Evolutionary conservation across 2,329 filamentous ascomycete genomes (phyloP).

Genomic region (Pyrenochaeta sp.): DNA sequence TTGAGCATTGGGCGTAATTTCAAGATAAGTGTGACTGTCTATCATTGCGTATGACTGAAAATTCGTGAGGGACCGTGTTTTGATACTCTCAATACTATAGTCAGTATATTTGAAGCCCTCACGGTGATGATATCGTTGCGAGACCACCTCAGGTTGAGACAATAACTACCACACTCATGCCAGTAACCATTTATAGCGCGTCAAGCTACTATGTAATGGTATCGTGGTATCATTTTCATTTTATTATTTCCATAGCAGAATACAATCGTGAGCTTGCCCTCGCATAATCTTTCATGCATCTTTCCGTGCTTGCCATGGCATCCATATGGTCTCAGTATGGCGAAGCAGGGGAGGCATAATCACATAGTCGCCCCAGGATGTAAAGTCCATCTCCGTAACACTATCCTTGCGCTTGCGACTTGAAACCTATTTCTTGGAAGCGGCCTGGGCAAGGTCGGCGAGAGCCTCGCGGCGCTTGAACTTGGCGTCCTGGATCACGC

Average conservation of each 20-base stretch:
- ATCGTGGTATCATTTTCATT: neutral
- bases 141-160: no score
- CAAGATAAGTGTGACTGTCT: no score
- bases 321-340: neutral
- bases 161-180: no score
- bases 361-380: slow-evolving; percentile 2
- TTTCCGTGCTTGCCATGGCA: neutral
- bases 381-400: neutral
- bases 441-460: slow-evolving; percentile 68
- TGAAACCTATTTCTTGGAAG: slow-evolving; percentile 46
- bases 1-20: no score
- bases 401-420: slow-evolving; percentile 2
- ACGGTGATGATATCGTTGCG: no score
- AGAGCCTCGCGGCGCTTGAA: slow-evolving; percentile 79
- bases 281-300: neutral
- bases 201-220: neutral
- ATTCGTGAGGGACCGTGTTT: no score
- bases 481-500: slow-evolving; percentile 77
- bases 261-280: neutral
- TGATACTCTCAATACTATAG: no score
- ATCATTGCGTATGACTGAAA: no score
- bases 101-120: no score
- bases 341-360: neutral
- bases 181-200: neutral
- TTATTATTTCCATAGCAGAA: neutral